phyloP scores from a whole-genome alignment of 345 rosid species.

The Noccaea bulbosa region DNA sequence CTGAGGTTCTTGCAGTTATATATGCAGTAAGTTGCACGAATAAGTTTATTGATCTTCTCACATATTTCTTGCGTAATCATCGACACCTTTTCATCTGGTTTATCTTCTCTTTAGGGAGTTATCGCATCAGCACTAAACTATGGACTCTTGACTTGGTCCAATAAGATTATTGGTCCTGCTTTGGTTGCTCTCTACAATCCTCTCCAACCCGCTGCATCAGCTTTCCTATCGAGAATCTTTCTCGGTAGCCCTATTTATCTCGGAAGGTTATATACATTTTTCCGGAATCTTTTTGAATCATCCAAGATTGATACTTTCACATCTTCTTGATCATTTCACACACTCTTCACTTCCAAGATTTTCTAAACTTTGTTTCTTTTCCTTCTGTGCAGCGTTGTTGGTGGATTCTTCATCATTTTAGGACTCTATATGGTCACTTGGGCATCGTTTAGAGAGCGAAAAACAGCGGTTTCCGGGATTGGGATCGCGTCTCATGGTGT shows the following conservation, averaged over 20 bases:
- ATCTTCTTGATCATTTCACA: not conserved
- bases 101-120: conserved; percentile 59
- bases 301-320: not conserved
- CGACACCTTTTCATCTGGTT: not conserved
- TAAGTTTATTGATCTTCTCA: not conserved
- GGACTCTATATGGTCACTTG: conserved; percentile 91
- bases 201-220: conserved; percentile 92
- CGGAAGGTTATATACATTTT: conserved; percentile 68
- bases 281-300: conserved; percentile 3
- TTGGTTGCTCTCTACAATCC: conserved; percentile 96
- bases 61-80: conserved; percentile 5
- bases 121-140: conserved; percentile 90
- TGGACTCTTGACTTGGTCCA: conserved; percentile 96
- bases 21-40: conserved; percentile 72
- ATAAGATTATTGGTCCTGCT: conserved; percentile 94
- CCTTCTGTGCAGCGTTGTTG: conserved; percentile 60
- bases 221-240: conserved; percentile 81
- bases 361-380: not conserved
- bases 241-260: conserved; percentile 90
- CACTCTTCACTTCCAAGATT: not conserved
- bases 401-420: conserved; percentile 75
- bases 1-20: conserved; percentile 79
- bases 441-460: conserved; percentile 75
- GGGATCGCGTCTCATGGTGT: conserved; percentile 43
- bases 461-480: conserved; percentile 36